phyloP scores from a whole-genome alignment of 345 rosid genomes.

The Lepidium africanum region DNA sequence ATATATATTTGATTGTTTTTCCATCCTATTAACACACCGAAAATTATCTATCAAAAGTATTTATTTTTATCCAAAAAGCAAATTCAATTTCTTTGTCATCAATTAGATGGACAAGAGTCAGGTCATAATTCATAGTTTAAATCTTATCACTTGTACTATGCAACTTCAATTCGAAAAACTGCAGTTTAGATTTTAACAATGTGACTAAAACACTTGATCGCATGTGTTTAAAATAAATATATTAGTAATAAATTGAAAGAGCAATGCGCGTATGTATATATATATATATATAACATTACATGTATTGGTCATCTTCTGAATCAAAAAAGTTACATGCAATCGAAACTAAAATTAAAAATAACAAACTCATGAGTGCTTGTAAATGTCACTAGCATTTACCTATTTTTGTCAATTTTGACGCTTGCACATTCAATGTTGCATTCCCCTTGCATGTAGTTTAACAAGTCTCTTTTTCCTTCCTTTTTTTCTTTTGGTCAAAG shows the following conservation, averaged over 20 bases:
- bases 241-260: neutral
- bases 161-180: too few relatives aligned
- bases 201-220: too few relatives aligned
- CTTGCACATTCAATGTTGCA: constrained; percentile 7
- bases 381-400: neutral
- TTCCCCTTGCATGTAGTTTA: neutral
- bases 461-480: neutral
- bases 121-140: too few relatives aligned
- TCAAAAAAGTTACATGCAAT: constrained; percentile 2
- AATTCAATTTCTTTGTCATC: too few relatives aligned
- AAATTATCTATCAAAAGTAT: neutral
- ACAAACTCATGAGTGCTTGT: constrained; percentile 8
- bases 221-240: neutral
- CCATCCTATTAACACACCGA: neutral
- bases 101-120: too few relatives aligned
- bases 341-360: neutral
- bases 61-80: too few relatives aligned
- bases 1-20: neutral
- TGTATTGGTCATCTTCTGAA: neutral
- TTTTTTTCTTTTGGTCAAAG: too few relatives aligned
- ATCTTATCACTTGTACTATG: too few relatives aligned
- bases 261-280: neutral
- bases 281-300: neutral
- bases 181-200: too few relatives aligned
- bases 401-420: constrained; percentile 10